Percentiles rank a stretch among this genome's conserved stretches.
Evolutionary conservation across 306 rosid genomes (phyloP).

Genomic region (Gastrolobium villosum): DNA sequence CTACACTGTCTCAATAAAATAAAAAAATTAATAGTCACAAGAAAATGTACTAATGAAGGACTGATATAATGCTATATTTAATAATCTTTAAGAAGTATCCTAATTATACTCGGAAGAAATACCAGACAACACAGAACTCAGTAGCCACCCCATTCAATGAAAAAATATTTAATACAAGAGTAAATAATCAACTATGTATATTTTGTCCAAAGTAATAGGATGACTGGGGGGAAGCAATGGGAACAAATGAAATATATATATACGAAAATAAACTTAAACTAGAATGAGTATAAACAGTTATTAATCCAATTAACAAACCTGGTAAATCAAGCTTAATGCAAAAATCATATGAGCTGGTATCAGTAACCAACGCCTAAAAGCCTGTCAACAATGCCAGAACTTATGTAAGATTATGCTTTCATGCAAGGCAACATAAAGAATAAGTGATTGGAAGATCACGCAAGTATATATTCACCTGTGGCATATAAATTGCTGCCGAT

Average conservation of each 20-base stretch:
- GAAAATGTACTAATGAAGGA: neutral
- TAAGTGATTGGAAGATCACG: constrained; percentile 21
- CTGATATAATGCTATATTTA: neutral
- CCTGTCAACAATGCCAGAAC: constrained; percentile 64
- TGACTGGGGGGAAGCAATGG: constrained; percentile 5
- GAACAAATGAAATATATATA: constrained; percentile 1
- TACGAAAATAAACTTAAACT: constrained; percentile 33
- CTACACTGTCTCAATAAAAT: neutral
- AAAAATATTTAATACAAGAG: neutral
- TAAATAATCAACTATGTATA: constrained; percentile 13
- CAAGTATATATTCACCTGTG: constrained; percentile 68
- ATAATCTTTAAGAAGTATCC: neutral
- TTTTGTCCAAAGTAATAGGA: constrained; percentile 16
- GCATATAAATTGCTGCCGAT: constrained; percentile 76
- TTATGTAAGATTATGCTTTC: constrained; percentile 17
- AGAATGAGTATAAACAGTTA: constrained; percentile 22
- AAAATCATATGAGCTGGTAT: constrained; percentile 78
- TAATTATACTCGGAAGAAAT: neutral
- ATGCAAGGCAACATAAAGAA: constrained; percentile 6
- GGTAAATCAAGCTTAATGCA: constrained; percentile 75
- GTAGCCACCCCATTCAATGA: neutral
- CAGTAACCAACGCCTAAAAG: constrained; percentile 82
- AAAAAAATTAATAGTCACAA: neutral
- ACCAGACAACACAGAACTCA: neutral
- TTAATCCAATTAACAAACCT: constrained; percentile 63